A percentile compares a stretch with the other conserved stretches of the same genome.
Conservation (phyloP, 768 basidiomycete genomes). For the Pisolithus marmoratus region DNA sequence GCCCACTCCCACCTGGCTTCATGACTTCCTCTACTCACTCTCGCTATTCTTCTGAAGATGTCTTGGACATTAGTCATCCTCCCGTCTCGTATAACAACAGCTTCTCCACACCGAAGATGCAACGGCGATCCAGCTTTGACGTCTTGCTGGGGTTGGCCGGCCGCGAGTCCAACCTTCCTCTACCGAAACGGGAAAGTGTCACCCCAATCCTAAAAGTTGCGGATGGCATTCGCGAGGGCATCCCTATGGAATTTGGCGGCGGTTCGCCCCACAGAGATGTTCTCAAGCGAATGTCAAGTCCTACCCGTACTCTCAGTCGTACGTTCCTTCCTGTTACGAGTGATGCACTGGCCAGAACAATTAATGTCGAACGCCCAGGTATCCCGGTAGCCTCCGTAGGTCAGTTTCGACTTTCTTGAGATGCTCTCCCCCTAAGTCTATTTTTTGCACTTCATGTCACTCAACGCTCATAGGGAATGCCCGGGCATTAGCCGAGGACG, state of each 20-base stretch:
- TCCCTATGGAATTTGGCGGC: constrained; percentile 53
- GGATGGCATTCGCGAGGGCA: constrained; percentile 66
- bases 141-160: constrained; percentile 65
- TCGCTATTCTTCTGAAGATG: constrained; percentile 29
- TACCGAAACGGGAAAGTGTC: constrained; percentile 53
- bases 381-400: constrained; percentile 77
- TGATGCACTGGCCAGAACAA: neutral
- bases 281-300: constrained; percentile 58
- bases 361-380: constrained; percentile 34
- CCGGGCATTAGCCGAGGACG: constrained; percentile 75
- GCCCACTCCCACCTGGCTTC: constrained; percentile 45
- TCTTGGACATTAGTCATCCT: constrained; percentile 27
- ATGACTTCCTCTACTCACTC: constrained; percentile 35
- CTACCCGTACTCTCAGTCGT: constrained; percentile 78
- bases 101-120: constrained; percentile 42
- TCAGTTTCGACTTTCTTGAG: constrained; percentile 32
- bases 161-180: constrained; percentile 67
- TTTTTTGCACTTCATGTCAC: constrained; percentile 16
- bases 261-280: constrained; percentile 32
- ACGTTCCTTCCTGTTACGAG: constrained; percentile 32
- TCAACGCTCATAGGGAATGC: constrained; percentile 60
- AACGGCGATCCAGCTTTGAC: constrained; percentile 67
- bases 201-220: constrained; percentile 33
- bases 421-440: constrained; percentile 6
- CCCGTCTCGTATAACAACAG: constrained; percentile 27